phyloP scores from a whole-genome alignment of 129 eudicot species.

The Arctium lappa region DNA sequence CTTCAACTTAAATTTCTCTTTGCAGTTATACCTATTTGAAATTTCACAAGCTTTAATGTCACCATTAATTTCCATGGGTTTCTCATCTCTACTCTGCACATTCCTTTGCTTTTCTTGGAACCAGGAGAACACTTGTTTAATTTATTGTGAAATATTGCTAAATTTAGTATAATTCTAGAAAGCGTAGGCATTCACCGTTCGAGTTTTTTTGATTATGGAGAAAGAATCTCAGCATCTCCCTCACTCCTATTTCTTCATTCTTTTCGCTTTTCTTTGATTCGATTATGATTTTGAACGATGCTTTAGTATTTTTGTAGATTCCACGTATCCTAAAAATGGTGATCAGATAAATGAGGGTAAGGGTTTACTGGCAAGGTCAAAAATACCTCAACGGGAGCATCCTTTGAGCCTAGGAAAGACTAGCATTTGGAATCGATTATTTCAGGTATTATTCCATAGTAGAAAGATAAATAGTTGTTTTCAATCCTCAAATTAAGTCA shows the following conservation, averaged over 20 bases:
- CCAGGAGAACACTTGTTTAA: not conserved
- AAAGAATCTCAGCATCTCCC: not conserved
- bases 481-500: not conserved
- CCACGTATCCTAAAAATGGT: slow-evolving; percentile 40
- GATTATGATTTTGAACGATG: too few species aligned
- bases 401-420: slow-evolving; percentile 90
- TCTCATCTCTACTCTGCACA: not conserved
- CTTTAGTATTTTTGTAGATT: not conserved
- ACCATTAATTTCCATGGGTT: slow-evolving; percentile 15
- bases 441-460: slow-evolving; percentile 61
- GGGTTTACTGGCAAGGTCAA: slow-evolving; percentile 75
- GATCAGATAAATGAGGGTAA: slow-evolving; percentile 42
- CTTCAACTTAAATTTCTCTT: not conserved
- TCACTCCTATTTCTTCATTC: too few species aligned
- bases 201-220: slow-evolving; percentile 19
- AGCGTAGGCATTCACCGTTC: not conserved
- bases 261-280: too few species aligned
- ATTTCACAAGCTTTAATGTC: not conserved
- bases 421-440: slow-evolving; percentile 92
- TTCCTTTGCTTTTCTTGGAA: not conserved
- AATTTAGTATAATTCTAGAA: slow-evolving; percentile 11
- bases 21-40: not conserved
- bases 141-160: slow-evolving; percentile 7
- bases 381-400: slow-evolving; percentile 75
- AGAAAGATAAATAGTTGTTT: not conserved